Base-by-base conservation (phyloP, 768 basidiomycete genomes). In the Rhodocollybia butyracea region DNA sequence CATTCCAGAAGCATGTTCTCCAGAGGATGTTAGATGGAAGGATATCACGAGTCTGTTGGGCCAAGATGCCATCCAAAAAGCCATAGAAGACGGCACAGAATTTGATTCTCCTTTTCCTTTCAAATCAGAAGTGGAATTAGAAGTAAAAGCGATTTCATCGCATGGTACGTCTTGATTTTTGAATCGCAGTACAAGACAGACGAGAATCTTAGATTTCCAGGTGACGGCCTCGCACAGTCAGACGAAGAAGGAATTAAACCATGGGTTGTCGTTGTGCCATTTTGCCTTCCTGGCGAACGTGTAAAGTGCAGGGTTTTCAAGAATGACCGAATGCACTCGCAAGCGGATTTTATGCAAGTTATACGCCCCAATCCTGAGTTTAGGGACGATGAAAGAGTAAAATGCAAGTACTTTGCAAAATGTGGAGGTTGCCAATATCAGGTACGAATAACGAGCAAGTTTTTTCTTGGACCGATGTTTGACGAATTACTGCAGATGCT, bases 341-440 rank as follows among this genome's bases (percentile, higher is more conserved):
- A 82, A 54, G 93, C 86, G 5, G 90, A 94, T 61, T 76, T 94
- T 1, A 36, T 96, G 5, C 75, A 81, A 45, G 74, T 94, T 26
- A 56, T 88, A 31, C 70, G 68, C 1, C 81, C 86, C n/a, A 94
- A 89, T 66, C 57, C 66, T 0, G 79, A 77, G 36, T 70, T 89
- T 54, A 74, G 94, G 51, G 90, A 94, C 60, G 74, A 82, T 60
- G 76, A 68, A 27, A 73, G 82, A 22, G 80, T 90, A 0, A 75
- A 78, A 58, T 98, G 96, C 72, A 82, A 84, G 58, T 94, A 98
- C 67, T 98, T 97, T 73, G 89, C 89, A 0, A 75, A 73, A 36
- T 98, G 95, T 69, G 91, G 83, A 0, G 96, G 96, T 2, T 99
- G 96, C 67, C 96, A 98, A 69, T 93, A 94, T 67, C 94, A 97